Base-by-base conservation (phyloP, 1,284 basidiomycete genomes). In the Fomitiporia mediterranea region DNA sequence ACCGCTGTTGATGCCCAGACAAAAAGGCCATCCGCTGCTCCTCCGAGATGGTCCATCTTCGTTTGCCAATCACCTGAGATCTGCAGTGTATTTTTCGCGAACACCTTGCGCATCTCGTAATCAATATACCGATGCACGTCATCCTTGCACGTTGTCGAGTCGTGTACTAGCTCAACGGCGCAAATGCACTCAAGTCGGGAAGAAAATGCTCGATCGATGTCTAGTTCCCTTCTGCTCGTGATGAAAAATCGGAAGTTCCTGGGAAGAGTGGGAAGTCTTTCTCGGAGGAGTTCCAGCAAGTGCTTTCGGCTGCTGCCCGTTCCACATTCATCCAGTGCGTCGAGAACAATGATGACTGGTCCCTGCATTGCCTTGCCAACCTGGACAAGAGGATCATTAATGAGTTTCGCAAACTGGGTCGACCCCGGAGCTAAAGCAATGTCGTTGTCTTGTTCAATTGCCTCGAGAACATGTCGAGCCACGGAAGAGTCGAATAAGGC, bases 1-100 rank as follows among this genome's bases (percentile, higher is more conserved):
- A 68, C 55, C 28, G 68, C 66, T 1, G 66, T 68, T n/a, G 61
- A 53, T 8, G 66, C 63, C 48, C 66, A 68, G 21, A 68, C 27
- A n/a, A n/a, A n/a, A n/a, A n/a, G n/a, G n/a, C n/a, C n/a, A n/a
- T n/a, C n/a, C n/a, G n/a, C n/a, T n/a, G 60, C 66, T 25, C 62
- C 42, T 11, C 64, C 62, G 17, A 68, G 56, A 37, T 23, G 38
- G 11, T 63, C 56, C 7, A 66, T 39, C n/a, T 65, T 61, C 4
- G 19, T 23, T 46, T n/a, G 43, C 43, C 43, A 46, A 25, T 46
- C 21, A 4, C 27, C 21, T 46, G 21, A 7, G 7, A 28, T 23
- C 25, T n/a, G n/a, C n/a, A n/a, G 25, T n/a, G n/a, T 48, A 25
- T 17, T 43, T 6, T 13, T 34, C 32, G 7, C 13, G 6, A 6